Percentiles rank a stretch among this genome's conserved stretches.
These are phyloP conservation scores for Neocatenulostroma microsporum DNA, from an alignment of 2,329 filamentous ascomycete genomes.

Conservation along the genomic window DNA sequence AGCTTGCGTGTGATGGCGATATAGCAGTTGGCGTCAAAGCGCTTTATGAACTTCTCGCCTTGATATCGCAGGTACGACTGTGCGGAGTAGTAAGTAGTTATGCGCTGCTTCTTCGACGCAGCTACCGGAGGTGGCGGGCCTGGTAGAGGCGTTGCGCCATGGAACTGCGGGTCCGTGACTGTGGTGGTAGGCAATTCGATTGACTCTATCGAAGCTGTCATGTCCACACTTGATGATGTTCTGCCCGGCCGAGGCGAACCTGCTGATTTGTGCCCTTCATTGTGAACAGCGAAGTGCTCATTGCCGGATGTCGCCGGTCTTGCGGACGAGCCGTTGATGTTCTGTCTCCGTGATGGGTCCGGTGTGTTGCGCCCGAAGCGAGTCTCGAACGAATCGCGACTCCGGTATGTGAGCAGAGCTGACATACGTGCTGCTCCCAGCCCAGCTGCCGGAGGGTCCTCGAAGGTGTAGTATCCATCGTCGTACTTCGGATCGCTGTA, in stretches of 20 bases:
- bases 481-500: conserved; percentile 98
- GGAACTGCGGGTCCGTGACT: conserved; percentile 41
- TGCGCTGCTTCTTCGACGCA: conserved; percentile 34
- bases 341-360: conserved; percentile 73
- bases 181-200: conserved; percentile 16
- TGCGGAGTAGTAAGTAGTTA: conserved; percentile 84
- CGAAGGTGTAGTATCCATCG: conserved; percentile 85
- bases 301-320: conserved; percentile 37
- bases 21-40: conserved; percentile 98
- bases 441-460: conserved; percentile 77
- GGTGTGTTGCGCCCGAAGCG: conserved; percentile 90
- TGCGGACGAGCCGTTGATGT: conserved; percentile 60
- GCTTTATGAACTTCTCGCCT: conserved; percentile 89
- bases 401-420: conserved; percentile 89
- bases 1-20: conserved; percentile 97
- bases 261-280: conserved; percentile 44
- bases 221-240: conserved; percentile 31
- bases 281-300: conserved; percentile 47
- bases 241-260: conserved; percentile 39
- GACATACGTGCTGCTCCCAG: conserved; percentile 95
- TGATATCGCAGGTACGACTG: conserved; percentile 97
- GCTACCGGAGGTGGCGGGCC: conserved; percentile 15
- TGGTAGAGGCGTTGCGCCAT: conserved; percentile 32
- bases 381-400: conserved; percentile 92
- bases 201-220: conserved; percentile 18